Conservation (phyloP, 208 protist genomes). For the Crithidia fasciculata region DNA sequence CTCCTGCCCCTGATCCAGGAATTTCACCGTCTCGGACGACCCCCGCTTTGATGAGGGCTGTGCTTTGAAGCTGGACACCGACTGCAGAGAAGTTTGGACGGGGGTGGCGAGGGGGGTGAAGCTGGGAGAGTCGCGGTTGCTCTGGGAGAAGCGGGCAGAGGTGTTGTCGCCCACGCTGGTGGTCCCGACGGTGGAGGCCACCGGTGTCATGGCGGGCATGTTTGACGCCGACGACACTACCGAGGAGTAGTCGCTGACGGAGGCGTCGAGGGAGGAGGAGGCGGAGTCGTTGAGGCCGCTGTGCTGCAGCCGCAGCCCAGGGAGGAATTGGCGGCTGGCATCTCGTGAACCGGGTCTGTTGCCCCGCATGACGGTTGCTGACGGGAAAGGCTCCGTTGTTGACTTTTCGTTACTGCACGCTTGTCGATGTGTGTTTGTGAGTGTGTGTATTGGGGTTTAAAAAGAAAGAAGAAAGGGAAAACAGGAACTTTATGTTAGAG, state of each 20-base stretch:
- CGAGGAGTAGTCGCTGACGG: not conserved
- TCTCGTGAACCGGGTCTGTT: not conserved
- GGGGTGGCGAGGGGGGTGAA: not conserved
- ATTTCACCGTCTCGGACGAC: constrained; percentile 10
- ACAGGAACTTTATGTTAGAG: no score
- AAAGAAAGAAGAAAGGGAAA: no score
- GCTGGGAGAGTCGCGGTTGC: not conserved
- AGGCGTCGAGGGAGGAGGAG: not conserved
- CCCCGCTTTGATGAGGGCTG: not conserved
- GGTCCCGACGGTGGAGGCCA: not conserved
- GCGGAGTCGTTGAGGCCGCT: not conserved
- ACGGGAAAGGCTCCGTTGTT: no score
- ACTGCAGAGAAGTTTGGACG: not conserved
- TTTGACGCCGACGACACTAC: not conserved
- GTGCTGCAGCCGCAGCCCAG: not conserved
- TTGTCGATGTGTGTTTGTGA: no score
- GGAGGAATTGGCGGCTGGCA: not conserved
- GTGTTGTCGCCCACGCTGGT: no score
- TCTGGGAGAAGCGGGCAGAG: no score
- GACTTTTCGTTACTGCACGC: no score
- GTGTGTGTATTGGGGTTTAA: no score
- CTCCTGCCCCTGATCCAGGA: not conserved
- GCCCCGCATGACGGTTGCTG: not conserved
- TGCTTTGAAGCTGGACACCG: constrained; percentile 6
- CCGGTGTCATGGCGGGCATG: not conserved